These are phyloP conservation scores for Mortierella sp. DNA, from an alignment of 371 early-diverging fungal species.

Conservation along the genomic window DNA sequence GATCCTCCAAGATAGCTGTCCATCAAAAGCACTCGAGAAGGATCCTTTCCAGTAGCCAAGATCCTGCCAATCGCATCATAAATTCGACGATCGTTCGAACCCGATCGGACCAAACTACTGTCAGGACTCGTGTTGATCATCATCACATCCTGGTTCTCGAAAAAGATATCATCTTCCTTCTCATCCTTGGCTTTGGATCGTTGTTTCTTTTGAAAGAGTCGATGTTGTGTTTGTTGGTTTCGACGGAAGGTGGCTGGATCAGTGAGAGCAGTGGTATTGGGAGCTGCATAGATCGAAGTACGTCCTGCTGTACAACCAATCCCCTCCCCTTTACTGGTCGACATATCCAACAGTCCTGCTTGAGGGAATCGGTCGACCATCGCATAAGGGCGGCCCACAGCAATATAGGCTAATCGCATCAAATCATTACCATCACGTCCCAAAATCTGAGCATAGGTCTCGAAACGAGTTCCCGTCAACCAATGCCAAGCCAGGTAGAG, in stretches of 20 bases:
- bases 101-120: slow-evolving; percentile 16
- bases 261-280: slow-evolving; percentile 22
- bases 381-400: slow-evolving; percentile 21
- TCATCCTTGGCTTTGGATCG: slow-evolving; percentile 20
- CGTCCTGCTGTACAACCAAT: slow-evolving; percentile 33
- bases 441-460: slow-evolving; percentile 20
- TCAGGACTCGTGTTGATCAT: slow-evolving; percentile 28
- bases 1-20: slow-evolving; percentile 45
- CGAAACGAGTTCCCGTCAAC: slow-evolving; percentile 25
- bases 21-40: slow-evolving; percentile 26
- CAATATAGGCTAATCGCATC: slow-evolving; percentile 42
- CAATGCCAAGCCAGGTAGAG: slow-evolving; percentile 49
- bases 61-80: slow-evolving; percentile 21
- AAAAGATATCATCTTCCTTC: slow-evolving; percentile 11
- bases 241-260: slow-evolving; percentile 14
- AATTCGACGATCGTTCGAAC: slow-evolving; percentile 21
- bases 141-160: slow-evolving; percentile 33
- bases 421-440: slow-evolving; percentile 35
- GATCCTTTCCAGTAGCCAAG: slow-evolving; percentile 12
- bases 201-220: slow-evolving; percentile 25
- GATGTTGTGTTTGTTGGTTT: slow-evolving; percentile 15
- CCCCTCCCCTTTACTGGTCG: slow-evolving; percentile 42
- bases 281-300: slow-evolving; percentile 29
- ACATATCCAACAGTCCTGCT: slow-evolving; percentile 41
- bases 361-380: slow-evolving; percentile 41